phyloP scores from a whole-genome alignment of 2,329 filamentous ascomycete genomes.

The Alternaria viburni region DNA sequence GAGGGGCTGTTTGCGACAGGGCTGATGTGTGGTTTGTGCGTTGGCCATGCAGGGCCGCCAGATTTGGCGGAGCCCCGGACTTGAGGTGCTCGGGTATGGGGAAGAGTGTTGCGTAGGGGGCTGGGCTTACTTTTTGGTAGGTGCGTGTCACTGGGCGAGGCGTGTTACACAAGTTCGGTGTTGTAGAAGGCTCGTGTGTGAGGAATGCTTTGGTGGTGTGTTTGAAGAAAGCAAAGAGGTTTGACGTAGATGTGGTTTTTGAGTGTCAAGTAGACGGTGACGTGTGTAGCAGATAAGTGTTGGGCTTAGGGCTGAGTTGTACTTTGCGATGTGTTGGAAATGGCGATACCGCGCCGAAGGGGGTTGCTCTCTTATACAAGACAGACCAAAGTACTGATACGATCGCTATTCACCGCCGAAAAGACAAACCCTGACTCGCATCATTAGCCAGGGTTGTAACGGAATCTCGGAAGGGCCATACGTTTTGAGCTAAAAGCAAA shows the following conservation, averaged over 20 bases:
- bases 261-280: neutral
- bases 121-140: conserved; percentile 37
- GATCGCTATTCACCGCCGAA: conserved; percentile 28
- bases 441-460: conserved; percentile 16
- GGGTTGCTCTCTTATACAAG: conserved; percentile 33
- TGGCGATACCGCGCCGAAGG: conserved; percentile 20
- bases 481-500: conserved; percentile 40
- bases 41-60: conserved; percentile 32
- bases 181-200: conserved; percentile 19
- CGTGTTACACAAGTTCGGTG: conserved; percentile 20
- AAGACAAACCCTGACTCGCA: conserved; percentile 36
- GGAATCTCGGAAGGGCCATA: conserved; percentile 14
- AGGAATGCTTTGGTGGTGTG: conserved; percentile 6
- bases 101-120: conserved; percentile 35
- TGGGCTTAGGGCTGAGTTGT: conserved; percentile 7
- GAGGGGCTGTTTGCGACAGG: conserved; percentile 23
- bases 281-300: neutral
- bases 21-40: conserved; percentile 34
- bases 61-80: conserved; percentile 31
- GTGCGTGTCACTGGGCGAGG: conserved; percentile 16
- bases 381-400: conserved; percentile 8
- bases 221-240: conserved; percentile 4
- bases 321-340: conserved; percentile 12
- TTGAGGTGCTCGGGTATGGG: conserved; percentile 22
- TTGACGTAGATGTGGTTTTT: conserved; percentile 12